A percentile compares a stretch with the other conserved stretches of the same genome.
Conservation (phyloP, 768 basidiomycete genomes). For the Chalciporus sphaerocephalus region DNA sequence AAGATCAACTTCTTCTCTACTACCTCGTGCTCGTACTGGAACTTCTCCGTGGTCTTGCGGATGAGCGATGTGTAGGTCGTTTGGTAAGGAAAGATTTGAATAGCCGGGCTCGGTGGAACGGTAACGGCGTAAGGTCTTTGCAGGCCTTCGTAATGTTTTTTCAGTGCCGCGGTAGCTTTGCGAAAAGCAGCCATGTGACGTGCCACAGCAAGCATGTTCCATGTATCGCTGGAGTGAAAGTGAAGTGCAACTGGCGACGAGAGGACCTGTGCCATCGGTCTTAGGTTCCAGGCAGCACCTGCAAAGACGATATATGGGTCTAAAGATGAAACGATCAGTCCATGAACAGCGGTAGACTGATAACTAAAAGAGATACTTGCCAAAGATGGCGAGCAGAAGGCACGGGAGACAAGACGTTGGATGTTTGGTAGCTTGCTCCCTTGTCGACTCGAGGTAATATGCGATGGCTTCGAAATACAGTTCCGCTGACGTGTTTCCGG, state of each 20-base stretch:
- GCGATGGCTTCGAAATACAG: conserved; percentile 22
- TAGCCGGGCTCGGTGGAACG: not conserved
- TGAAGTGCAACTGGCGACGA: conserved; percentile 21
- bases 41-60: conserved; percentile 4
- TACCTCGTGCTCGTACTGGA: conserved; percentile 13
- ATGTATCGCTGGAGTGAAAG: conserved; percentile 19
- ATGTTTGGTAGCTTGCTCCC: conserved; percentile 1
- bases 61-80: conserved; percentile 11
- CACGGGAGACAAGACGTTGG: conserved; percentile 24
- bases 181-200: conserved; percentile 27
- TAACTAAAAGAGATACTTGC: too few species aligned
- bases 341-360: too few species aligned
- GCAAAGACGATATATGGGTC: conserved; percentile 28
- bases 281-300: conserved; percentile 23
- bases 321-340: too few species aligned
- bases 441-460: conserved; percentile 22
- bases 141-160: conserved; percentile 20
- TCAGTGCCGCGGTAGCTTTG: conserved; percentile 19
- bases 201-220: not conserved
- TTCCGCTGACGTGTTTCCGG: conserved; percentile 15
- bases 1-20: conserved; percentile 6
- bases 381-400: conserved; percentile 21
- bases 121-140: too few species aligned
- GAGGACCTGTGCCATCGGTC: conserved; percentile 23
- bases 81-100: conserved; percentile 1